These are phyloP conservation scores for Rhodosporidiobolus sp. DNA, from an alignment of 768 basidiomycete genomes.

Conservation along the genomic window DNA sequence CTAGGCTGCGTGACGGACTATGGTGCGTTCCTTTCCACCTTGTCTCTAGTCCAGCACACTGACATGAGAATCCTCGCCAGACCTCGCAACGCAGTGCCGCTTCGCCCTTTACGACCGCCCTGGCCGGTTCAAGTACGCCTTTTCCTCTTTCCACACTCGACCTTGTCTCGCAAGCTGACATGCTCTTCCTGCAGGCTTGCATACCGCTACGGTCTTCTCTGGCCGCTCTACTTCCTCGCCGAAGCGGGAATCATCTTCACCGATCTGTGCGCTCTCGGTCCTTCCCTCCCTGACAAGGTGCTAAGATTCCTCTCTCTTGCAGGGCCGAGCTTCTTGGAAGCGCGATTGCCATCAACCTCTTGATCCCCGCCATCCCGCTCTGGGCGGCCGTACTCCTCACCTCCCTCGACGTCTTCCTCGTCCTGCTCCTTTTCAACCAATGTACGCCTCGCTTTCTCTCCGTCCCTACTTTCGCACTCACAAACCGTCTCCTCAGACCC, in stretches of 20 bases:
- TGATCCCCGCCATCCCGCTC: conserved; percentile 66
- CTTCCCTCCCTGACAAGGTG: conserved; percentile 21
- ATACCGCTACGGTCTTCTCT: conserved; percentile 13
- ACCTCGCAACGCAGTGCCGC: conserved; percentile 65
- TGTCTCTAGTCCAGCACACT: not conserved
- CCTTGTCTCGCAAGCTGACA: conserved; percentile 51
- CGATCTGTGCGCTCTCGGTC: conserved; percentile 40
- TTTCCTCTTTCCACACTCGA: conserved; percentile 63
- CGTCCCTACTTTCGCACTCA: not conserved
- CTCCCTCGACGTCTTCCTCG: conserved; percentile 63
- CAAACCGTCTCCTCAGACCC: conserved; percentile 24
- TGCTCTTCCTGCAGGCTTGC: conserved; percentile 46
- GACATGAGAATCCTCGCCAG: conserved; percentile 45
- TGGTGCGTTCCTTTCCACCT: conserved; percentile 18
- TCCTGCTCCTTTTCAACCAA: conserved; percentile 54
- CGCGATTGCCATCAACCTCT: conserved; percentile 72
- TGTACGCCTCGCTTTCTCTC: conserved; percentile 14
- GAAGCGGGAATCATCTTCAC: conserved; percentile 47
- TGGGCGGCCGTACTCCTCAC: conserved; percentile 72
- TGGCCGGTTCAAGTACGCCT: conserved; percentile 53
- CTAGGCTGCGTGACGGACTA: conserved; percentile 57
- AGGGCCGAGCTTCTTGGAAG: conserved; percentile 71
- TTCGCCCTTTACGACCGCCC: conserved; percentile 65
- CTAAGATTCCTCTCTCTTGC: not conserved
- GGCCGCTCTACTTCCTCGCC: conserved; percentile 43